A percentile compares a stretch with the other conserved stretches of the same genome.
Evolutionary conservation across 306 rosid genomes (phyloP).

Genomic region (Prunus dulcis): DNA sequence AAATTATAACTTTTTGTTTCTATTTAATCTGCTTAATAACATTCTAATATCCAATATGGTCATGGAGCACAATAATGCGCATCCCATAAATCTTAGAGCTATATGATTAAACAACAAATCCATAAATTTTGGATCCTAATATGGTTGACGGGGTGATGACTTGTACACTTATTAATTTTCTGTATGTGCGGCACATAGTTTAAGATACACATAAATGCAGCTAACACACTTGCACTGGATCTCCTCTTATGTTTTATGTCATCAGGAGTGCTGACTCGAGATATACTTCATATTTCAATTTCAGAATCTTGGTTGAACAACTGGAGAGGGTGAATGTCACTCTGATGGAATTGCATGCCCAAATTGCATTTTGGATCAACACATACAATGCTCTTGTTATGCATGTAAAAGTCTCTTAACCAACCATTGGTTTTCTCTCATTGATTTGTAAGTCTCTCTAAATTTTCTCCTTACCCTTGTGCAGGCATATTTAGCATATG

Average conservation of each 20-base stretch:
- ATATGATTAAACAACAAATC: not conserved
- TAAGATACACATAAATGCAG: not conserved
- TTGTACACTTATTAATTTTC: not conserved
- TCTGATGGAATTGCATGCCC: constrained; percentile 62
- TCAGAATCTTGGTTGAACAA: constrained; percentile 78
- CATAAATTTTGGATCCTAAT: not conserved
- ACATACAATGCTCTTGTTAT: constrained; percentile 85
- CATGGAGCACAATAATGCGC: not conserved
- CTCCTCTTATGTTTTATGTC: not conserved
- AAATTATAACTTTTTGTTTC: not conserved
- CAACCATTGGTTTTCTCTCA: constrained; percentile 11
- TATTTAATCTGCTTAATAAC: not conserved
- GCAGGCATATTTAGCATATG: constrained; percentile 93
- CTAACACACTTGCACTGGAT: not conserved
- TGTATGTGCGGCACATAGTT: not conserved
- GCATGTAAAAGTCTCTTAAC: constrained; percentile 58
- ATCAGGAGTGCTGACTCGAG: constrained; percentile 13
- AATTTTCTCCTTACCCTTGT: constrained; percentile 19
- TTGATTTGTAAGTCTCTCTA: constrained; percentile 13
- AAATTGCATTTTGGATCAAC: constrained; percentile 89
- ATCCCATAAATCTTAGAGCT: not conserved
- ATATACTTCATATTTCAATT: constrained; percentile 12
- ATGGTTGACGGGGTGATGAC: not conserved
- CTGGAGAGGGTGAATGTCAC: constrained; percentile 74
- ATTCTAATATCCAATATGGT: not conserved